Base-by-base conservation (phyloP, 1,284 basidiomycete species). In the Malassezia slooffiae region DNA sequence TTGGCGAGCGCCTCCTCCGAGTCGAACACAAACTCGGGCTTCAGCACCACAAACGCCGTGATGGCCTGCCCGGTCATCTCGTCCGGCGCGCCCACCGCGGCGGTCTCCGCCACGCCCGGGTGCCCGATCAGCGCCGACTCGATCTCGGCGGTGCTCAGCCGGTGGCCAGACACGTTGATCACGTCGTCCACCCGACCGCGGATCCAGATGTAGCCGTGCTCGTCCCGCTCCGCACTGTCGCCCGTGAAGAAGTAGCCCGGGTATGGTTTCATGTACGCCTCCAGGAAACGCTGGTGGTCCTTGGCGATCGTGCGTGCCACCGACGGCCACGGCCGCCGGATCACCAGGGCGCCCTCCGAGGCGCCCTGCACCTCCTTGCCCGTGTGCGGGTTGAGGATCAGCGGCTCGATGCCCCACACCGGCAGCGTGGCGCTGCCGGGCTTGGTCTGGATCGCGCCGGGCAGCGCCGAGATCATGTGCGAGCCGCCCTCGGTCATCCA, bases 71-170 rank as follows among this genome's bases (percentile, higher is more conserved):
- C 63, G 3, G 66, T 68, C 38, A 66, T 51, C 31, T 68, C 63
- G 50, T 68, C 66, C 10, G 66, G 58, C 12, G 66, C 57, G 24
- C 63, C 66, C 13, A 68, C 64, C 9, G 60, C 66, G 26, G 89
- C 90, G 1, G 90, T 87, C 76, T 97, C 91, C 4, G 89, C 88
- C 28, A 96, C 88, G 55, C 90, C 91, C 51, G 80, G 79, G 75
- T 96, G 90, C 60, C 85, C 73, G 71, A 95, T 91, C 39, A 97
- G 77, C 3, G 90, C 90, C 5, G 84, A 87, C 75, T 97, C 91
- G 57, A 97, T 91, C 74, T 97, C 91, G 47, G 91, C 90, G 0
- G 91, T 97, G 30, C 86, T 91, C 43, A 97, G 76, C 68, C 93
- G 83, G 72, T 97, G 91, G 3, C 91, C 93, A 28, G 91, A 93